Percentiles rank a stretch among this genome's conserved stretches.
phyloP scores from a whole-genome alignment of 1,139 yeast species.

The Geotrichum aggregatum region DNA sequence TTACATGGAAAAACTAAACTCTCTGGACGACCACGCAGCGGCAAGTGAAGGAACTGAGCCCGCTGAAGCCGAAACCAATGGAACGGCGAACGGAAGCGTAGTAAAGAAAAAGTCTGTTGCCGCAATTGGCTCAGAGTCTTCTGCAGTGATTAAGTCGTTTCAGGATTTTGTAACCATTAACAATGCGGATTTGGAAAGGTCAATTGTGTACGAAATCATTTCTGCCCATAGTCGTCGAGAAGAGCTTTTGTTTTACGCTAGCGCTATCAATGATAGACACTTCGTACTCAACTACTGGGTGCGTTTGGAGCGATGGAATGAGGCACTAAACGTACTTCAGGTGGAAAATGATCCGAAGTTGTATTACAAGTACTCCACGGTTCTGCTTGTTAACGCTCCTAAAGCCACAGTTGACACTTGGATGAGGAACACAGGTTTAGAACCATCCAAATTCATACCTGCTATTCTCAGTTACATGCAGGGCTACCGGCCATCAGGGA shows the following conservation, averaged over 20 bases:
- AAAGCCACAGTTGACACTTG: conserved; percentile 70
- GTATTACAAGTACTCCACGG: conserved; percentile 64
- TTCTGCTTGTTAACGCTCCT: conserved; percentile 65
- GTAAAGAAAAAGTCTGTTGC: conserved; percentile 15
- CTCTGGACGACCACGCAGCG: conserved; percentile 44
- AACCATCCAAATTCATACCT: conserved; percentile 65
- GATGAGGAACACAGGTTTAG: conserved; percentile 54
- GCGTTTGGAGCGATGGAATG: conserved; percentile 65
- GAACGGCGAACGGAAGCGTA: conserved; percentile 26
- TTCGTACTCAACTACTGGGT: conserved; percentile 69
- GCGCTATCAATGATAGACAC: conserved; percentile 60
- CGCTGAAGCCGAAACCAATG: conserved; percentile 21
- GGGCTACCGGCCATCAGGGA: conserved; percentile 32
- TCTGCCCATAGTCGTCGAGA: conserved; percentile 59
- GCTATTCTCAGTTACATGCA: conserved; percentile 59
- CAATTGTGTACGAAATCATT: conserved; percentile 69
- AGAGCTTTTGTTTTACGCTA: conserved; percentile 66
- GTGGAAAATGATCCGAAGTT: conserved; percentile 48
- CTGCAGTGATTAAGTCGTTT: conserved; percentile 38
- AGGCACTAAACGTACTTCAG: conserved; percentile 60
- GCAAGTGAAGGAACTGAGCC: conserved; percentile 23
- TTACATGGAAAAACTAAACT: conserved; percentile 49
- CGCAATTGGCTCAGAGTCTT: conserved; percentile 24
- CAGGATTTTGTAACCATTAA: conserved; percentile 52
- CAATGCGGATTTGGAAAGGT: conserved; percentile 51